Evolutionary conservation across 345 rosid species (phyloP).

Genomic region (Adansonia digitata): DNA sequence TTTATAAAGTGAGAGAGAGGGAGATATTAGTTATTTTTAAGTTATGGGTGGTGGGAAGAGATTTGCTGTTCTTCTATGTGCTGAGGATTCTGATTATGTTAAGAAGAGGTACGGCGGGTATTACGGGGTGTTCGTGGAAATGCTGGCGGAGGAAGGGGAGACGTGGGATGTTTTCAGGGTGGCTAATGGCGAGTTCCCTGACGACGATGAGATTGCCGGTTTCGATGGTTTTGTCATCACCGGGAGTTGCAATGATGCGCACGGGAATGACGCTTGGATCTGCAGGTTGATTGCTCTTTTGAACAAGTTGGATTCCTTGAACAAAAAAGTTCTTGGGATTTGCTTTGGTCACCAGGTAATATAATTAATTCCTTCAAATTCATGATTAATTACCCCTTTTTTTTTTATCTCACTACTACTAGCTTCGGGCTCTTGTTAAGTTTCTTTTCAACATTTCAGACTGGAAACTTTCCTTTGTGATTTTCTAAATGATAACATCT

Average conservation of each 20-base stretch:
- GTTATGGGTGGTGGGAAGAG: slow-evolving; percentile 23
- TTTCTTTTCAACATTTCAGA: neutral
- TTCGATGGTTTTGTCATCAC: slow-evolving; percentile 67
- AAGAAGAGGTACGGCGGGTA: slow-evolving; percentile 51
- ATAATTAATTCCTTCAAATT: too few species aligned
- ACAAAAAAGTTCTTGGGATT: slow-evolving; percentile 57
- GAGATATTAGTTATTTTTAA: neutral
- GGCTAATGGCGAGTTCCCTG: slow-evolving; percentile 48
- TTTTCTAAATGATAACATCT: neutral
- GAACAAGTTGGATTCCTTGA: slow-evolving; percentile 41
- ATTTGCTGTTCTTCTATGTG: slow-evolving; percentile 56
- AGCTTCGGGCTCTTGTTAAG: neutral
- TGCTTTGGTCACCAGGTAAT: slow-evolving; percentile 83
- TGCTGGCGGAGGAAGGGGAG: slow-evolving; percentile 61
- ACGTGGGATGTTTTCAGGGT: slow-evolving; percentile 50
- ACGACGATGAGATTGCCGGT: slow-evolving; percentile 34
- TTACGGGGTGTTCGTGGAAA: slow-evolving; percentile 43
- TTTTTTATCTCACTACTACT: neutral
- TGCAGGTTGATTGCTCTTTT: slow-evolving; percentile 38
- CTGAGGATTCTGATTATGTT: slow-evolving; percentile 63
- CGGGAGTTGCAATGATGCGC: slow-evolving; percentile 67
- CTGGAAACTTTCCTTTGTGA: neutral
- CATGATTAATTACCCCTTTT: too few species aligned
- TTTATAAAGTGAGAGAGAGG: neutral
- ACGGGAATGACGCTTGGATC: slow-evolving; percentile 60